A percentile compares a stretch with the other conserved stretches of the same genome.
Evolutionary conservation across 2,329 filamentous ascomycete genomes (phyloP).

Genomic region (Aureobasidium pullulans): DNA sequence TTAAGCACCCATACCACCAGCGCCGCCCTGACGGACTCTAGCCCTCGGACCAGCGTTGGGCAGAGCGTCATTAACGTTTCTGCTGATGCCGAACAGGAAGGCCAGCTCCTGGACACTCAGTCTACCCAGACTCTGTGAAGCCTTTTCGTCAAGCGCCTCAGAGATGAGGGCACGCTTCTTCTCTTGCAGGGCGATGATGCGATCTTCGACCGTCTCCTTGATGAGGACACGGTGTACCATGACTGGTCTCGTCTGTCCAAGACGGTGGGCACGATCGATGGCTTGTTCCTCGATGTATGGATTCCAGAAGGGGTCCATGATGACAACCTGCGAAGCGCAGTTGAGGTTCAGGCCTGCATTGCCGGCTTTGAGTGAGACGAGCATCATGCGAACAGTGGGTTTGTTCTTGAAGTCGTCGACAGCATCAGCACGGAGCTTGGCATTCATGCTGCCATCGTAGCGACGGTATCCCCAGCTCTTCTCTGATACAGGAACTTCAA

Average conservation of each 20-base stretch:
- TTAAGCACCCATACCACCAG: conserved; percentile 4
- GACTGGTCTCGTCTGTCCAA: conserved; percentile 69
- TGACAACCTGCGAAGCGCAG: conserved; percentile 75
- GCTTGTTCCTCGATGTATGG: conserved; percentile 90
- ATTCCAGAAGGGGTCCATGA: conserved; percentile 93
- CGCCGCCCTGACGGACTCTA: not conserved
- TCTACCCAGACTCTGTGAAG: conserved; percentile 57
- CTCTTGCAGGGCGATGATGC: conserved; percentile 72
- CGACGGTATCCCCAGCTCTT: conserved; percentile 54
- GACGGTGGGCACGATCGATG: conserved; percentile 80
- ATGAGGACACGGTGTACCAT: conserved; percentile 75
- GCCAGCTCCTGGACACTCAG: conserved; percentile 60
- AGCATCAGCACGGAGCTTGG: conserved; percentile 57
- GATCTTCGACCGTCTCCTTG: conserved; percentile 74
- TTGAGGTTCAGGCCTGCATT: conserved; percentile 83
- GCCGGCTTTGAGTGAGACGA: conserved; percentile 72
- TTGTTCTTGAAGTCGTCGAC: conserved; percentile 61
- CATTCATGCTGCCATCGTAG: conserved; percentile 70
- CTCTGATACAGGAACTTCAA: conserved; percentile 64
- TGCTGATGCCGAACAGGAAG: conserved; percentile 53
- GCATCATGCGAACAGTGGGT: conserved; percentile 52
- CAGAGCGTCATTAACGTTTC: not conserved
- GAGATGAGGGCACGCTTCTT: conserved; percentile 71
- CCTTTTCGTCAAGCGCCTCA: conserved; percentile 70
- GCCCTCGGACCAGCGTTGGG: not conserved